These are phyloP conservation scores for Cystobasidium sp. DNA, from an alignment of 1,284 basidiomycete genomes.

Conservation along the genomic window DNA sequence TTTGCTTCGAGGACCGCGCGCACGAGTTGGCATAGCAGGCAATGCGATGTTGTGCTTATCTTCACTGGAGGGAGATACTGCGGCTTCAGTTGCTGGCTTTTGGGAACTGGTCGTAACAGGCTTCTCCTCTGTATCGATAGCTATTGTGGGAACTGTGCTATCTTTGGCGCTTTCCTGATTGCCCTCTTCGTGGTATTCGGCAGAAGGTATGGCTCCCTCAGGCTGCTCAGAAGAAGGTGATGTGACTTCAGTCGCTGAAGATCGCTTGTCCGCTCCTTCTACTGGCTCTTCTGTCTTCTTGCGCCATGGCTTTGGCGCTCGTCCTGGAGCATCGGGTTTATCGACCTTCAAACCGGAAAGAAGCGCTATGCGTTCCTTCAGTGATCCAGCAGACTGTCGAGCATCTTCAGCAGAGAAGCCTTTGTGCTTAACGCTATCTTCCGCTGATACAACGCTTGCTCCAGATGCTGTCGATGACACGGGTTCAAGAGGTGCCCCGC, in stretches of 20 bases:
- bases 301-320: slow-evolving; percentile 67
- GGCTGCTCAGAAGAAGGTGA: slow-evolving; percentile 32
- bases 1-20: slow-evolving; percentile 47
- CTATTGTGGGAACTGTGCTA: no score
- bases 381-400: slow-evolving; percentile 71
- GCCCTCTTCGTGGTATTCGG: background rate
- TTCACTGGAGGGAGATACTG: background rate
- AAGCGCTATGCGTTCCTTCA: slow-evolving; percentile 91
- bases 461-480: slow-evolving; percentile 12
- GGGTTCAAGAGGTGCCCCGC: slow-evolving; percentile 31
- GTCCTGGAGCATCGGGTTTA: slow-evolving; percentile 65
- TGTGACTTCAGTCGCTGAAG: slow-evolving; percentile 55
- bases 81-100: slow-evolving; percentile 50
- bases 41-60: slow-evolving; percentile 33
- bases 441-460: slow-evolving; percentile 6
- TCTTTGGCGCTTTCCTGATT: no score
- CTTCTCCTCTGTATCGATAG: no score
- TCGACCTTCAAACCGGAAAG: slow-evolving; percentile 64
- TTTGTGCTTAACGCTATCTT: background rate
- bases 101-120: background rate
- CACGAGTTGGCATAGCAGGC: slow-evolving; percentile 51
- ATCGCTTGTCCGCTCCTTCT: slow-evolving; percentile 52
- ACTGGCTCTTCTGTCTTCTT: slow-evolving; percentile 55
- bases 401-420: slow-evolving; percentile 81
- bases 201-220: slow-evolving; percentile 27